Evolutionary conservation across 371 early-diverging fungal species (phyloP).

Genomic region (Zychaea mexicana): DNA sequence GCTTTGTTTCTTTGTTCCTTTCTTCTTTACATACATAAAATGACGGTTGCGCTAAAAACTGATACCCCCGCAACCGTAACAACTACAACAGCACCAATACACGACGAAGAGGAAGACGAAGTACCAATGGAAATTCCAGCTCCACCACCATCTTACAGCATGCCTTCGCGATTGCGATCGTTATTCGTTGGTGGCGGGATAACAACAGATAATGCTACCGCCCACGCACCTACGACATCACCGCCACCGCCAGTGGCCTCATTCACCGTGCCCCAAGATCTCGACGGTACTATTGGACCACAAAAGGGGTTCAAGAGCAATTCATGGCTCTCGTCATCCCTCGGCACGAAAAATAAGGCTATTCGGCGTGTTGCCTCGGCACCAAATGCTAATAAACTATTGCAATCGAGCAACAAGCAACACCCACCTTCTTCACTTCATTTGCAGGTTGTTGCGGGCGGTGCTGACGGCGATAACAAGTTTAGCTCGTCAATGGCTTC

Average conservation of each 20-base stretch:
- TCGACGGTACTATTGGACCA: slow-evolving; percentile 22
- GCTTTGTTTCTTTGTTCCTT: too few relatives aligned
- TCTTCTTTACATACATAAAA: too few relatives aligned
- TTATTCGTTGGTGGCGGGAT: slow-evolving; percentile 24
- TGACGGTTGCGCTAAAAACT: too few relatives aligned
- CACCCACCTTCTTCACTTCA: slow-evolving; percentile 23
- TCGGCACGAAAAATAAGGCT: slow-evolving; percentile 26
- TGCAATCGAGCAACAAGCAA: slow-evolving; percentile 19
- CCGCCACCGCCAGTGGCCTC: slow-evolving; percentile 15
- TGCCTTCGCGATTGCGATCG: slow-evolving; percentile 39
- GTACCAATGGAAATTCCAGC: slow-evolving; percentile 32
- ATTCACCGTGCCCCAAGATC: slow-evolving; percentile 43
- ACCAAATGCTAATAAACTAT: slow-evolving; percentile 48
- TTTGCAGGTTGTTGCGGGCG: background rate
- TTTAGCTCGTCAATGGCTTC: background rate
- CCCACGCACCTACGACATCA: background rate
- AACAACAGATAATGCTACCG: background rate
- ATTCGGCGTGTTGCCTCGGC: slow-evolving; percentile 65
- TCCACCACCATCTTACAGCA: slow-evolving; percentile 47
- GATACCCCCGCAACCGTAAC: background rate
- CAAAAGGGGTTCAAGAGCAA: slow-evolving; percentile 40
- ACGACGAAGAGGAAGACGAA: slow-evolving; percentile 18
- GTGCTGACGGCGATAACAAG: background rate
- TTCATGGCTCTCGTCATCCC: slow-evolving; percentile 42
- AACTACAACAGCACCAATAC: too few relatives aligned